Percentiles rank a stretch among this genome's conserved stretches.
These are phyloP conservation scores for Suillus ampliporus DNA, from an alignment of 768 basidiomycete species.

Conservation along the genomic window DNA sequence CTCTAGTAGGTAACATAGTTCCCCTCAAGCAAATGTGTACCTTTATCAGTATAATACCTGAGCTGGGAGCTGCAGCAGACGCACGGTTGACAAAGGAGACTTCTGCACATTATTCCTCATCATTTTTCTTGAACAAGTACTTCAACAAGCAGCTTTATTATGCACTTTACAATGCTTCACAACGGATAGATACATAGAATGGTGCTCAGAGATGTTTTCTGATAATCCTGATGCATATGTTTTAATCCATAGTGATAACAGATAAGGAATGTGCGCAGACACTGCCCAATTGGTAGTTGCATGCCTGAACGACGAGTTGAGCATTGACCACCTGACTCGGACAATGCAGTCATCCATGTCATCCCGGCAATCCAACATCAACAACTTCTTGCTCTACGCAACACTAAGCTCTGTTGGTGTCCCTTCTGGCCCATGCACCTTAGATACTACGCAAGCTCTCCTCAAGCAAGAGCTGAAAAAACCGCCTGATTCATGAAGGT, in stretches of 20 bases:
- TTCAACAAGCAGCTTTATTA: background rate
- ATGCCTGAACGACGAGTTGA: background rate
- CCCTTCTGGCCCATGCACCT: background rate
- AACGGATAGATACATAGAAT: background rate
- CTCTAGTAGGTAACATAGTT: too few species aligned
- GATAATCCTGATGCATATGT: background rate
- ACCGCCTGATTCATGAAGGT: background rate
- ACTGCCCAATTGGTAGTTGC: background rate
- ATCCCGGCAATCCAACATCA: background rate
- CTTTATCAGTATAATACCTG: conserved; percentile 30
- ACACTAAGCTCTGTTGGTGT: background rate
- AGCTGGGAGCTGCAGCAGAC: conserved; percentile 31
- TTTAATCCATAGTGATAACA: background rate
- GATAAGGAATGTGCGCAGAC: background rate
- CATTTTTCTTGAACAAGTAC: background rate
- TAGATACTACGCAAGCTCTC: background rate
- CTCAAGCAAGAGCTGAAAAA: background rate
- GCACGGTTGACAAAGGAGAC: conserved; percentile 18
- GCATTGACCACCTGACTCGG: background rate
- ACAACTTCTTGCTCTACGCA: background rate
- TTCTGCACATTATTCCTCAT: background rate
- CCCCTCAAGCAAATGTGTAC: conserved; percentile 12
- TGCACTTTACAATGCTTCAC: background rate
- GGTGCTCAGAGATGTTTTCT: background rate
- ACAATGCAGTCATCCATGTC: too few species aligned